Evolutionary conservation across 169 alveolate species (phyloP), one percentile per base, ranked within the genome.

Genomic region (Amoebophrya sp.): DNA sequence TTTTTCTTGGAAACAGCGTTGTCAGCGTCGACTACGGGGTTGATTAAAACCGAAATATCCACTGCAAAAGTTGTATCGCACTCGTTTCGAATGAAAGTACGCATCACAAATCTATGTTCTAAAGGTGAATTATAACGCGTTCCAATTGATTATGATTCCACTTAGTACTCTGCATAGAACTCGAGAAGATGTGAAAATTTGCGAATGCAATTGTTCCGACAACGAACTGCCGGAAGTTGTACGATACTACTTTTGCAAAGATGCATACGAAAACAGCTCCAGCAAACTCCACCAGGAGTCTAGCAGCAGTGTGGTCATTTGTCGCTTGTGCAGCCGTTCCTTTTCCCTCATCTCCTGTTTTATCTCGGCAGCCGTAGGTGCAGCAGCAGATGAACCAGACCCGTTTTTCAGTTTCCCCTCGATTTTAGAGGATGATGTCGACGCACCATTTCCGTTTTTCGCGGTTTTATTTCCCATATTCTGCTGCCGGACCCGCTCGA

Each of bases 261-360:
- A 47, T 47, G 65, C 65, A 47, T 47, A 47, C 18, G 65, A 47
- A 47, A 47, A 47, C 65, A 47, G 65, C 65, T 47, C 65, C 65
- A 47, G 65, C 65, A 47, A 47, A 47, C 65, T 47, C 65, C 65
- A 47, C 65, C 65, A 47, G 65, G 65, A 47, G 18, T 47, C 65
- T 47, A 47, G 65, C 65, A 47, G 65, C 65, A 47, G 65, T 18
- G 65, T 47, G 65, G 65, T 47, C 65, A 47, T 47, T 6, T 47
- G 65, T 47, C 65, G 65, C 65, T 47, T 47, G 65, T 47, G 65
- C 65, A 47, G 65, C 65, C 65, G 65, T 47, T 47, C 65, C 65
- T 47, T 47, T 18, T 47, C 65, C 65, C 65, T 47, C 65, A 47
- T 47, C 65, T 47, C 65, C 65, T 47, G 65, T 47, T 47, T 47